Evolutionary conservation across 352 stramenopile species (phyloP).

Genomic region (Phytopythium vexans): DNA sequence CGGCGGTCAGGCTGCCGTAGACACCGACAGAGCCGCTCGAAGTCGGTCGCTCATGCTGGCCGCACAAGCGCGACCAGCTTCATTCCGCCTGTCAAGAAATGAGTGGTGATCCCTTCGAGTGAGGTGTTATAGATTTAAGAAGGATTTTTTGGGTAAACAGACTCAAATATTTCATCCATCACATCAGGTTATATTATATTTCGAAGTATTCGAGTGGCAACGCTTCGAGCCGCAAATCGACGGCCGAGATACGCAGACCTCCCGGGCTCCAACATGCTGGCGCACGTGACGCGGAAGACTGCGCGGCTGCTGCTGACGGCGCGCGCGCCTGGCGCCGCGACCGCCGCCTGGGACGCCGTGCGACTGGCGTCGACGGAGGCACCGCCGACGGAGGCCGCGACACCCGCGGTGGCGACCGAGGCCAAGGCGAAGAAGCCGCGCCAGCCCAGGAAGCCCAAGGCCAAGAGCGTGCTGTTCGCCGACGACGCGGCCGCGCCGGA

Average conservation of each 20-base stretch:
- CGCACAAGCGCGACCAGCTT: too few species aligned
- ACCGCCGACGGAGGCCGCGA: slow-evolving; percentile 7
- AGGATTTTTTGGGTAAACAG: not conserved
- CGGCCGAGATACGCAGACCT: not conserved
- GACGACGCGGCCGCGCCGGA: slow-evolving; percentile 4
- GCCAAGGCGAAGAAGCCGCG: slow-evolving; percentile 20
- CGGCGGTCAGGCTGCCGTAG: too few species aligned
- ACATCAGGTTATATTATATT: slow-evolving; percentile 1
- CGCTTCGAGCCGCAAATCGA: not conserved
- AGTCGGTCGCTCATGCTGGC: too few species aligned
- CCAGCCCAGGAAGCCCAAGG: slow-evolving; percentile 20
- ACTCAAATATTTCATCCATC: too few species aligned
- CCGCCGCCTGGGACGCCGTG: not conserved
- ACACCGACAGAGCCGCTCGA: too few species aligned
- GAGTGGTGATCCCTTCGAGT: too few species aligned
- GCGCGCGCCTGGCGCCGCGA: slow-evolving; percentile 4
- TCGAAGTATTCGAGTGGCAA: not conserved
- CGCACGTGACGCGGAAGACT: slow-evolving; percentile 1
- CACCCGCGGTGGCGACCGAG: slow-evolving; percentile 25
- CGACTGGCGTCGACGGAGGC: slow-evolving; percentile 12
- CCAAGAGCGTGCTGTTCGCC: slow-evolving; percentile 31
- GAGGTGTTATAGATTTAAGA: not conserved
- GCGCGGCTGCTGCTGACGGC: slow-evolving; percentile 5
- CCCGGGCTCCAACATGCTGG: slow-evolving; percentile 4
- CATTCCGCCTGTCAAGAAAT: too few species aligned